Percentiles rank a stretch among this genome's conserved stretches.
Evolutionary conservation across 208 protist species (phyloP).

Genomic region (Trypanosoma rangeli): DNA sequence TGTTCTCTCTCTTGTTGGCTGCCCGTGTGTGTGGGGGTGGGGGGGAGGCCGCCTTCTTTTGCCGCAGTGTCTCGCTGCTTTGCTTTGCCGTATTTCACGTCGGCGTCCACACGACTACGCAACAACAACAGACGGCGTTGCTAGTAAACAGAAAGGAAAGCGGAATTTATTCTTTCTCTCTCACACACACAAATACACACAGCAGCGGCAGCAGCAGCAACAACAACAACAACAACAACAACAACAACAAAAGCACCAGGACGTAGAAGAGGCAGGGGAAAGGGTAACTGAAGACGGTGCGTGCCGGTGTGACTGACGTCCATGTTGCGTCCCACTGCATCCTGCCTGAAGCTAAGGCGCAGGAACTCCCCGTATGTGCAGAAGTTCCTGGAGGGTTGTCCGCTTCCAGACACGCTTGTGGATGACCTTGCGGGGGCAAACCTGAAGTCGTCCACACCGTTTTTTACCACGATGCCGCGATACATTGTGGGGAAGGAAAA

Average conservation of each 20-base stretch:
- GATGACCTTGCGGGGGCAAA: constrained; percentile 82
- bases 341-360: constrained; percentile 32
- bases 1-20: too few relatives aligned
- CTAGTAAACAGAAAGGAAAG: too few relatives aligned
- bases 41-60: too few relatives aligned
- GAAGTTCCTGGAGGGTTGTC: constrained; percentile 79
- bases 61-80: too few relatives aligned
- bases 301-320: background rate
- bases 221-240: background rate
- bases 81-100: too few relatives aligned
- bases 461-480: constrained; percentile 65
- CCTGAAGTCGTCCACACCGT: constrained; percentile 41
- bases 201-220: background rate
- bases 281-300: background rate
- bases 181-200: background rate
- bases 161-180: background rate
- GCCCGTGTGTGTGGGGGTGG: too few relatives aligned
- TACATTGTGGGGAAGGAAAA: constrained; percentile 64
- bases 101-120: too few relatives aligned
- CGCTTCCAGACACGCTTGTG: constrained; percentile 48
- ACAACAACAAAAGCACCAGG: constrained; percentile 1
- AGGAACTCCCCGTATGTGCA: constrained; percentile 41
- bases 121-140: too few relatives aligned
- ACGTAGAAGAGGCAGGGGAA: constrained; percentile 3
- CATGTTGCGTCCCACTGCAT: constrained; percentile 22